Evolutionary conservation across 352 stramenopile species (phyloP).

Genomic region (Phytophthora nicotianae): DNA sequence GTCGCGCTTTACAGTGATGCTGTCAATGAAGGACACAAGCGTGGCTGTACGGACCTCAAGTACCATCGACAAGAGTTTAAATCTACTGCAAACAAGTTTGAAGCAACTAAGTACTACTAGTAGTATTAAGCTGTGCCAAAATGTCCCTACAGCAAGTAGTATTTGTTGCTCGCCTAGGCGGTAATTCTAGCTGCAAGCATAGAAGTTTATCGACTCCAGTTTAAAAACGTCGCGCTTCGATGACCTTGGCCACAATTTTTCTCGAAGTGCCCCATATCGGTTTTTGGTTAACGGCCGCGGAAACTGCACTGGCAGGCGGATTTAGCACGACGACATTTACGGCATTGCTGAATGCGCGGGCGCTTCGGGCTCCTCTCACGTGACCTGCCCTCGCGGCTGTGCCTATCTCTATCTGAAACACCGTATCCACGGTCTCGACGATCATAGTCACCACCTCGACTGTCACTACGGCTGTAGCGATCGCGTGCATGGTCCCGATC

Average conservation of each 20-base stretch:
- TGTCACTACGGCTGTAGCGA: slow-evolving; percentile 32
- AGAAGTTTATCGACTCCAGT: slow-evolving; percentile 1
- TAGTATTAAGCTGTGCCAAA: slow-evolving; percentile 37
- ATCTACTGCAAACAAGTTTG: too few relatives aligned
- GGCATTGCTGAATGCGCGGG: slow-evolving; percentile 51
- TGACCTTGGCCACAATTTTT: background rate
- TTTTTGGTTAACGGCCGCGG: slow-evolving; percentile 39
- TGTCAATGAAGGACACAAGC: slow-evolving; percentile 27
- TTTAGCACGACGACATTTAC: slow-evolving; percentile 57
- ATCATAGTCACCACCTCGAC: slow-evolving; percentile 27
- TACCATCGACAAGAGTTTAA: slow-evolving; percentile 29
- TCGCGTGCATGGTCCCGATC: slow-evolving; percentile 29
- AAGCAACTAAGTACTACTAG: too few relatives aligned
- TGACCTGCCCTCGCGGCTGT: slow-evolving; percentile 38
- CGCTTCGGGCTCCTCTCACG: slow-evolving; percentile 48
- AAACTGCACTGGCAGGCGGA: slow-evolving; percentile 62
- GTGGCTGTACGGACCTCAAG: slow-evolving; percentile 14
- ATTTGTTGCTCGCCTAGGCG: slow-evolving; percentile 18
- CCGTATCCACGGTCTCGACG: slow-evolving; percentile 35
- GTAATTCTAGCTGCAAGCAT: slow-evolving; percentile 10
- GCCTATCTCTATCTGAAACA: slow-evolving; percentile 29
- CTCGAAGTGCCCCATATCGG: background rate
- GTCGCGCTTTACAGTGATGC: slow-evolving; percentile 37
- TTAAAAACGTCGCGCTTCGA: slow-evolving; percentile 4
- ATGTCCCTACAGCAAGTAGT: slow-evolving; percentile 35